Evolutionary conservation across 2,329 filamentous ascomycete genomes (phyloP).

Genomic region (Aaosphaeria pasadenensis): DNA sequence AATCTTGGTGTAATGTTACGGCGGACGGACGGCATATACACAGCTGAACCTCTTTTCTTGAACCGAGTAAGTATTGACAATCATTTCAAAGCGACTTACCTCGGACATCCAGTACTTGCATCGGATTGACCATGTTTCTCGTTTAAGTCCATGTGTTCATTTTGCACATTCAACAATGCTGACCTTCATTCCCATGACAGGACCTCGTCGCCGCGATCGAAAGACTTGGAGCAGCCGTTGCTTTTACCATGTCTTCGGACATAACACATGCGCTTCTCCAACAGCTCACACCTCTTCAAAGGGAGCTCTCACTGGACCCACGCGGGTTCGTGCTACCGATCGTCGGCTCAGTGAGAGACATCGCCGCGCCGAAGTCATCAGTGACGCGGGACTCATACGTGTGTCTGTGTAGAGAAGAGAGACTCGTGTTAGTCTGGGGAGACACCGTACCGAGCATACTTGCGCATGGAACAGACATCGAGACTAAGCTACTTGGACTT

Average conservation of each 20-base stretch:
- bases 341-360: conserved; percentile 42
- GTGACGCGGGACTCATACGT: conserved; percentile 74
- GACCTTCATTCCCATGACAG: conserved; percentile 1
- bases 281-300: conserved; percentile 39
- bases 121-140: too few relatives aligned
- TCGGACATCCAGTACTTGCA: too few relatives aligned
- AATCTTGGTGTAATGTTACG: conserved; percentile 63
- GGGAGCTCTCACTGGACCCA: conserved; percentile 37
- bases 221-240: conserved; percentile 44
- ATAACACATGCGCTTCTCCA: conserved; percentile 46
- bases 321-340: conserved; percentile 46
- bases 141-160: too few relatives aligned
- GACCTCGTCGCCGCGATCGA: conserved; percentile 42
- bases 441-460: conserved; percentile 71
- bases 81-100: too few relatives aligned
- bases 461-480: conserved; percentile 66
- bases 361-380: conserved; percentile 29
- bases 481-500: conserved; percentile 57
- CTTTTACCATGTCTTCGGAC: conserved; percentile 50
- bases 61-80: conserved; percentile 11
- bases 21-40: conserved; percentile 65
- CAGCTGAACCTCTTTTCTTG: conserved; percentile 46
- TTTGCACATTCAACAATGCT: too few relatives aligned
- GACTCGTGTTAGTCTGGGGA: conserved; percentile 74
- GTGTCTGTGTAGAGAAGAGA: conserved; percentile 72